Conservation (phyloP, 73 alveolate genomes). For the Loxodes magnus region DNA sequence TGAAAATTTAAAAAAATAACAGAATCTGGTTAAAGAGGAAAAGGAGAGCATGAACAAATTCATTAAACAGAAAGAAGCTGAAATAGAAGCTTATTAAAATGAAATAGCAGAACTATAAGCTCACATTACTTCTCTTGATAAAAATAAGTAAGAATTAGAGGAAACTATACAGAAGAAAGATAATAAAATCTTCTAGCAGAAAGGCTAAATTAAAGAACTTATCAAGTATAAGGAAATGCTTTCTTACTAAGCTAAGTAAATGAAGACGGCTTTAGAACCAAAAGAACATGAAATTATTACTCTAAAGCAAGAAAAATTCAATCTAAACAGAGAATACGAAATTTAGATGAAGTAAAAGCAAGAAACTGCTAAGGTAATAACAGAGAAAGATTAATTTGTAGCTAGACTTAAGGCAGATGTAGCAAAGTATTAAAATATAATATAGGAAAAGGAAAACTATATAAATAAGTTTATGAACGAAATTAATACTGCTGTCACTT, state of each 20-base stretch:
- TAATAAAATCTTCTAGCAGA: slow-evolving; percentile 60
- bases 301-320: slow-evolving; percentile 58
- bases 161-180: slow-evolving; percentile 62
- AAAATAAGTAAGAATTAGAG: slow-evolving; percentile 49
- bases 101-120: slow-evolving; percentile 44
- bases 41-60: slow-evolving; percentile 21
- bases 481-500: slow-evolving; percentile 59
- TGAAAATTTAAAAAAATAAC: slow-evolving; percentile 30
- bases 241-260: slow-evolving; percentile 71
- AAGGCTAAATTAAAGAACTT: slow-evolving; percentile 65
- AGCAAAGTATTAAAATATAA: slow-evolving; percentile 28
- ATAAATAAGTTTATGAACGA: slow-evolving; percentile 56
- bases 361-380: slow-evolving; percentile 58
- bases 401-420: slow-evolving; percentile 48
- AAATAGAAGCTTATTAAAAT: slow-evolving; percentile 25
- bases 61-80: slow-evolving; percentile 22
- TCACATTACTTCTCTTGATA: slow-evolving; percentile 42
- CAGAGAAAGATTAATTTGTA: slow-evolving; percentile 40
- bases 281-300: slow-evolving; percentile 64
- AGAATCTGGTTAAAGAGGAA: slow-evolving; percentile 21
- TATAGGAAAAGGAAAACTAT: slow-evolving; percentile 53
- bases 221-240: slow-evolving; percentile 73
- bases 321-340: slow-evolving; percentile 13
- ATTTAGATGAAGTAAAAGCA: slow-evolving; percentile 11
- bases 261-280: slow-evolving; percentile 68